Evolutionary conservation across 1,284 basidiomycete genomes (phyloP).

Genomic region (Irpex rosettiformis): DNA sequence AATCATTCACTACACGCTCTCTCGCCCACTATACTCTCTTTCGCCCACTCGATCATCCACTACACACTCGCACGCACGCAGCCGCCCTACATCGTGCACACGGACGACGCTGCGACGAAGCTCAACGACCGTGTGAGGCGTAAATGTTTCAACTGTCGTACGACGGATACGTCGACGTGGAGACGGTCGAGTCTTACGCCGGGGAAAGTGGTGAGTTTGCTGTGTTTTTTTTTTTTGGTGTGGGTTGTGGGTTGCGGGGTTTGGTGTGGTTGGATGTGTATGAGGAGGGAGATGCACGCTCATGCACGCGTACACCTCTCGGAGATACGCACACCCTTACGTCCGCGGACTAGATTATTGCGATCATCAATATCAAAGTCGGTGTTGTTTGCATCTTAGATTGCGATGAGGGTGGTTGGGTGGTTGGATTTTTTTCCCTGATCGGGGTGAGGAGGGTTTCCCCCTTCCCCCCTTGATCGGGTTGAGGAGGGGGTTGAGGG

Average conservation of each 20-base stretch:
- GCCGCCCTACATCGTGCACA: slow-evolving; percentile 47
- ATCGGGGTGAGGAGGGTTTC: too few relatives aligned
- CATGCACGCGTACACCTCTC: too few relatives aligned
- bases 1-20: slow-evolving; percentile 23
- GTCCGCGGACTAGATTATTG: too few relatives aligned
- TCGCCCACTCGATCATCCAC: not conserved
- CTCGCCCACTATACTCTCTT: slow-evolving; percentile 23
- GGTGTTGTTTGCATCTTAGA: too few relatives aligned
- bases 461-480: too few relatives aligned
- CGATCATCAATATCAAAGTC: too few relatives aligned
- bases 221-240: slow-evolving; percentile 2
- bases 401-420: too few relatives aligned
- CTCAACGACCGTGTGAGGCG: slow-evolving; percentile 70
- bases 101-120: slow-evolving; percentile 75
- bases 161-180: slow-evolving; percentile 84
- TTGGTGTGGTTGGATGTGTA: not conserved
- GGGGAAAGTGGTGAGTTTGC: slow-evolving; percentile 70
- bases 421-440: too few relatives aligned
- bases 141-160: slow-evolving; percentile 77
- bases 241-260: not conserved
- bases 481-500: too few relatives aligned
- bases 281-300: too few relatives aligned
- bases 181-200: slow-evolving; percentile 70
- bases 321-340: too few relatives aligned
- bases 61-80: too few relatives aligned